Evolutionary conservation across 108 stramenopile genomes (phyloP).

Genomic region (Mediolabrus comicus): DNA sequence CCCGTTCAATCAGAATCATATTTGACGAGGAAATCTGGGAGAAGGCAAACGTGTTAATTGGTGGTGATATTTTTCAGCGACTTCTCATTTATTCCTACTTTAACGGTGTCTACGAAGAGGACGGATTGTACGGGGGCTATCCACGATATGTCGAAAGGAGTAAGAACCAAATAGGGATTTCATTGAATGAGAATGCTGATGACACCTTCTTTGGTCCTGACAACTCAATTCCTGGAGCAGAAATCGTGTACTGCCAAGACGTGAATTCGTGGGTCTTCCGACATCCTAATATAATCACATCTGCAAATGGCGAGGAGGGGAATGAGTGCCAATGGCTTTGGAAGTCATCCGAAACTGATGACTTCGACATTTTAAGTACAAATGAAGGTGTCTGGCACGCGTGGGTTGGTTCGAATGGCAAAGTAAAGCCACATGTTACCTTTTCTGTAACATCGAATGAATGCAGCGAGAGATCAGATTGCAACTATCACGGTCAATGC

Average conservation of each 20-base stretch:
- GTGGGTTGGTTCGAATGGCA: slow-evolving; percentile 7
- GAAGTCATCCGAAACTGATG: slow-evolving; percentile 2
- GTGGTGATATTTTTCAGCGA: neutral
- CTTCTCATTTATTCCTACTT: slow-evolving; percentile 23
- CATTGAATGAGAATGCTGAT: no score
- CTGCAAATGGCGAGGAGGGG: no score
- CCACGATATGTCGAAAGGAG: slow-evolving; percentile 27
- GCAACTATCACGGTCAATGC: slow-evolving; percentile 12
- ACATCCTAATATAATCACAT: neutral
- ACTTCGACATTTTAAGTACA: neutral
- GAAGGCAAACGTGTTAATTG: neutral
- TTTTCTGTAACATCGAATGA: slow-evolving; percentile 8
- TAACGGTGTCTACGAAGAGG: slow-evolving; percentile 22
- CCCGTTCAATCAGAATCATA: slow-evolving; percentile 3
- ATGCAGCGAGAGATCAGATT: neutral
- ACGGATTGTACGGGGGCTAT: slow-evolving; percentile 6
- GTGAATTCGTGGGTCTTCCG: slow-evolving; percentile 18
- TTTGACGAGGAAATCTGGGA: slow-evolving; percentile 26
- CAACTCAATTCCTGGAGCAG: slow-evolving; percentile 5
- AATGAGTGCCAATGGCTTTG: slow-evolving; percentile 35
- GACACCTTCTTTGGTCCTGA: no score
- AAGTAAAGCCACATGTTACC: neutral
- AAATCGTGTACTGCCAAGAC: slow-evolving; percentile 22
- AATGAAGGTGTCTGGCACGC: neutral
- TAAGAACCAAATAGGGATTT: slow-evolving; percentile 5